Evolutionary conservation across 129 eudicot genomes (phyloP), one percentile per base, ranked within the genome.

Genomic region (Artemisia annua): DNA sequence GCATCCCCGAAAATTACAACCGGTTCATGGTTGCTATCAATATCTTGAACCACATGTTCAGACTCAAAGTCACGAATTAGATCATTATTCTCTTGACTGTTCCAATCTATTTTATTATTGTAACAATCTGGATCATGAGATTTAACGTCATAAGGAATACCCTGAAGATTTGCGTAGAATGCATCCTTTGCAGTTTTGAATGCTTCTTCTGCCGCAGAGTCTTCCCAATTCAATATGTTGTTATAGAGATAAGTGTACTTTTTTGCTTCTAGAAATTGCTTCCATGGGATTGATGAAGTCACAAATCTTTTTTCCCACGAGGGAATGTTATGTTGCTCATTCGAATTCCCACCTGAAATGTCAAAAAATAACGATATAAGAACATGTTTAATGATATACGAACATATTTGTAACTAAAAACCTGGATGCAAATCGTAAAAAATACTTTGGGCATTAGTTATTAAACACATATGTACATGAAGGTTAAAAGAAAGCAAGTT

Each of bases 161-260:
- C 92, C 20, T 83, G 80, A 18, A 79, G 69, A 28, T 81, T 12
- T 48, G 95, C 92, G 69, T 78, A 81, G 71, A 71, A 93, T 22
- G 87, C 71, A 11, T 70, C 83, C 73, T 86, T 93, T 24, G 96
- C 97, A 44, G 80, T 70, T 39, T 7, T 52, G 48, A 89, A 90
- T 49, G 97, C 97, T 75, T 84, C 92, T 63, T 84, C 77, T n/a
- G 76, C 95, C 15, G 92, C 98, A 48, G 86, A 80, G 69, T 93
- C 98, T 44, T 93, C 67, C 98, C 97, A 90, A 7, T 80, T 66
- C 11, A 87, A 11, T 68, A 93, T 77, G 39, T 83, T 76, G 12
- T 84, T 80, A 43, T 93, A 86, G 12, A 81, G 83, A 81, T 81
- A 67, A 26, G 73, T 68, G 60, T 58, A 89, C 46, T 81, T 79